Evolutionary conservation across 345 rosid genomes (phyloP).

Genomic region (Sapria himalayana): DNA sequence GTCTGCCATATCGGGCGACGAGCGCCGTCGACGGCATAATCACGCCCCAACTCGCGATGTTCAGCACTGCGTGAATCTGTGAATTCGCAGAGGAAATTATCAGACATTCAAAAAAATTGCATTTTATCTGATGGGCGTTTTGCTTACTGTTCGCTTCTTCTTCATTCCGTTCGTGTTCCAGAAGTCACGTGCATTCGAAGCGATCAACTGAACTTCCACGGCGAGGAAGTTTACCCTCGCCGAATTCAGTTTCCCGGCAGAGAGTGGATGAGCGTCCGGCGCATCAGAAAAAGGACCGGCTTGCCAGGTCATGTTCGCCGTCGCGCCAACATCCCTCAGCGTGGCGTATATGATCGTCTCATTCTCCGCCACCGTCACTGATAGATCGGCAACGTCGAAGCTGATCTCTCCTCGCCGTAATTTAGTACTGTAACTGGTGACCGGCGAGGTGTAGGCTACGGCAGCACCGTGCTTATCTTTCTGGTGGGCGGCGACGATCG

Average conservation of each 20-base stretch:
- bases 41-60: slow-evolving; percentile 71
- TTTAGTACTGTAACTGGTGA: slow-evolving; percentile 26
- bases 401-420: slow-evolving; percentile 37
- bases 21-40: slow-evolving; percentile 63
- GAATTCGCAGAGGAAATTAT: slow-evolving; percentile 1
- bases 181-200: no score
- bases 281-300: slow-evolving; percentile 35
- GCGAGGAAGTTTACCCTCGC: slow-evolving; percentile 15
- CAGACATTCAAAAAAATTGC: not conserved
- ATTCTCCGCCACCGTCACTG: slow-evolving; percentile 27
- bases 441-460: slow-evolving; percentile 46
- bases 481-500: slow-evolving; percentile 54
- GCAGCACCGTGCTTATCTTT: slow-evolving; percentile 34
- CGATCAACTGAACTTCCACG: slow-evolving; percentile 21
- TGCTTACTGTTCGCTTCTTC: slow-evolving; percentile 43
- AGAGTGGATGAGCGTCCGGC: slow-evolving; percentile 22
- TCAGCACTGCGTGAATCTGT: slow-evolving; percentile 75
- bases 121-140: not conserved
- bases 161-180: slow-evolving; percentile 21
- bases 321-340: slow-evolving; percentile 15
- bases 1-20: slow-evolving; percentile 65
- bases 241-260: slow-evolving; percentile 45
- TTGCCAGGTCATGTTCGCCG: slow-evolving; percentile 70
- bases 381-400: slow-evolving; percentile 35
- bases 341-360: slow-evolving; percentile 62